Percentiles rank a stretch among this genome's conserved stretches.
Conservation (phyloP, 169 alveolate genomes). For the Babesia divergens region DNA sequence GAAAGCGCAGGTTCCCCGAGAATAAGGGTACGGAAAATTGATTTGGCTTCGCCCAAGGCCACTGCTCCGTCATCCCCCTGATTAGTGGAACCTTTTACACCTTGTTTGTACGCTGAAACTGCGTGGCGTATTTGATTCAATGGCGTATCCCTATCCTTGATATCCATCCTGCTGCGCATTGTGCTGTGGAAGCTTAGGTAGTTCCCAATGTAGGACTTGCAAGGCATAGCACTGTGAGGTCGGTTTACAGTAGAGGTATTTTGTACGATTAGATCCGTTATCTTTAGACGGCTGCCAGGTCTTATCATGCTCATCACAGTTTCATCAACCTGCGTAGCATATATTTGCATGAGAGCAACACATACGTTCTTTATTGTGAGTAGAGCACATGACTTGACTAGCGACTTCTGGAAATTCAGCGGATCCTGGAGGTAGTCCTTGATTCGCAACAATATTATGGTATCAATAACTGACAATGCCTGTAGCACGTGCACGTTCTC, state of each 20-base stretch:
- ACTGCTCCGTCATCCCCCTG: background rate
- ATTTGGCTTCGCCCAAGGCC: background rate
- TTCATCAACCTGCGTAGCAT: conserved; percentile 28
- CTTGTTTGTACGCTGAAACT: background rate
- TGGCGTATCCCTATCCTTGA: conserved; percentile 23
- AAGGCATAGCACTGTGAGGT: background rate
- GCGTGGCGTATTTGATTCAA: conserved; percentile 13
- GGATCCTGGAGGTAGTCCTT: conserved; percentile 16
- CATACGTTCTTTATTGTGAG: conserved; percentile 43
- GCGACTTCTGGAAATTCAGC: conserved; percentile 4
- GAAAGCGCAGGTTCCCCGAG: conserved; percentile 29
- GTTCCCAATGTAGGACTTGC: conserved; percentile 8
- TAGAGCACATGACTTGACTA: conserved; percentile 24
- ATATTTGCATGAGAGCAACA: background rate
- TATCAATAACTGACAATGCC: conserved; percentile 20
- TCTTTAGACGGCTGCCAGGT: conserved; percentile 25
- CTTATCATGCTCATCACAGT: conserved; percentile 16
- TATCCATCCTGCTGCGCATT: conserved; percentile 16
- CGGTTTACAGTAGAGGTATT: background rate
- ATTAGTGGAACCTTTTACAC: background rate
- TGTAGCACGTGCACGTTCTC: conserved; percentile 9
- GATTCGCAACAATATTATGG: conserved; percentile 20
- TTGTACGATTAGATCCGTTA: conserved; percentile 24
- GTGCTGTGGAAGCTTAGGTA: conserved; percentile 17
- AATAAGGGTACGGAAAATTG: conserved; percentile 14